Base-by-base conservation (phyloP, 371 early-diverging fungal genomes). In the Choanephora cucurbitarum region DNA sequence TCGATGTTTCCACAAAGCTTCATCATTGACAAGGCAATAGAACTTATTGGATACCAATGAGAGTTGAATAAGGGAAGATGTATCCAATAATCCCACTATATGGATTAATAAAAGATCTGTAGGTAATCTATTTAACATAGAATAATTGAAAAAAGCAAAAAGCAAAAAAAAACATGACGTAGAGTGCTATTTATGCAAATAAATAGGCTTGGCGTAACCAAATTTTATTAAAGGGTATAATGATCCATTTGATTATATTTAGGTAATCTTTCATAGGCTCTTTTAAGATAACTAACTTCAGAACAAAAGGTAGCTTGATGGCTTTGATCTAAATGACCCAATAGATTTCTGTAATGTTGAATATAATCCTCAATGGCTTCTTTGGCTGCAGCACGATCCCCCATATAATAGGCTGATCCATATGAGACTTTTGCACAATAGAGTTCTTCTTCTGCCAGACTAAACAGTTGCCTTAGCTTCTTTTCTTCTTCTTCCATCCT, bases 351-450 rank as follows among this genome's bases (percentile, higher is more conserved):
- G 49, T 62, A 73, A 15, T 60, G 43, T 28, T 47, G 37, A 19
- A 55, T 37, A 39, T 60, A 73, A 15, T 52, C 48, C 22, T 74
- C 71, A 32, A 74, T 68, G 22, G 74, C 74, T 54, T 74, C 74
- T 46, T 64, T 60, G 2, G 74, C 74, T 14, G 74, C 57, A 13
- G 64, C 58, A 11, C 56, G 58, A 50, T 74, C 74, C 17, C 74
- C 74, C 14, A 62, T 52, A 47, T 74, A 74, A 55, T 74, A 74
- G 0, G 61, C 61, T 43, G 74, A 70, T 11, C 74, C 74, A 37
- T 54, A 54, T 9, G 74, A 74, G 45, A 70, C 74, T 49, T 70
- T 61, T 3, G 74, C 74, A 62, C 63, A 74, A 34, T 67, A 62
- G 15, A 73, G 45, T 62, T 66, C 66, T 33, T 66, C 66, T 41